phyloP scores from a whole-genome alignment of 1,284 basidiomycete genomes.

The Ganoderma sinense region DNA sequence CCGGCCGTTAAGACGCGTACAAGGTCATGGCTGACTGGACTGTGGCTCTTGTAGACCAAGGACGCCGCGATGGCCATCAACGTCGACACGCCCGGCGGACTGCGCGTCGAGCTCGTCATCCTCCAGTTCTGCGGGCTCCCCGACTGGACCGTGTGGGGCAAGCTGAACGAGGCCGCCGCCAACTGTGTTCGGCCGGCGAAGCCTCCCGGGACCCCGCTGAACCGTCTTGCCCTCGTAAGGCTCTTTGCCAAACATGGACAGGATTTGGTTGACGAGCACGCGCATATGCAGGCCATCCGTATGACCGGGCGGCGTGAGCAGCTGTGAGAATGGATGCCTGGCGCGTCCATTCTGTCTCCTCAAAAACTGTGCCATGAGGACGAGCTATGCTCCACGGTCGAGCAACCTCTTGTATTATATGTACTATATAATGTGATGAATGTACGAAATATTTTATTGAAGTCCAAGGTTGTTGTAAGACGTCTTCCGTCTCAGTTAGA shows the following conservation, averaged over 20 bases:
- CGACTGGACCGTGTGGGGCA: constrained; percentile 2
- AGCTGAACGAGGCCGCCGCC: constrained; percentile 11
- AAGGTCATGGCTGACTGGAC: not conserved
- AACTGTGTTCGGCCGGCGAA: constrained; percentile 12
- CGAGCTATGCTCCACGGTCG: not conserved
- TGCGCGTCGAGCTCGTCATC: constrained; percentile 15
- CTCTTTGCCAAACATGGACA: constrained; percentile 12
- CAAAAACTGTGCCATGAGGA: not conserved
- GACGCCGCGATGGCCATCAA: constrained; percentile 4
- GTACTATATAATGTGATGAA: not conserved
- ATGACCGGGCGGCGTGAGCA: not conserved
- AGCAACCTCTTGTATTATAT: not conserved
- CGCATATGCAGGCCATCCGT: constrained; percentile 9
- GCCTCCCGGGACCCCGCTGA: constrained; percentile 6
- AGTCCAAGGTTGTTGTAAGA: not conserved
- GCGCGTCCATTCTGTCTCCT: not conserved
- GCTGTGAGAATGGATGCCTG: constrained; percentile 1
- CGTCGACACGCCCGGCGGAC: not conserved
- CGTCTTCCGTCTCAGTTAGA: not conserved
- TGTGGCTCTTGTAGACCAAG: not conserved
- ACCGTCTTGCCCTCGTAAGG: constrained; percentile 5
- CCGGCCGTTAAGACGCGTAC: no score
- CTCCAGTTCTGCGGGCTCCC: constrained; percentile 20
- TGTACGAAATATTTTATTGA: not conserved
- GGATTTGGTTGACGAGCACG: constrained; percentile 6